Conservation (phyloP, 257 asterid species). For the Eustoma russellianum region DNA sequence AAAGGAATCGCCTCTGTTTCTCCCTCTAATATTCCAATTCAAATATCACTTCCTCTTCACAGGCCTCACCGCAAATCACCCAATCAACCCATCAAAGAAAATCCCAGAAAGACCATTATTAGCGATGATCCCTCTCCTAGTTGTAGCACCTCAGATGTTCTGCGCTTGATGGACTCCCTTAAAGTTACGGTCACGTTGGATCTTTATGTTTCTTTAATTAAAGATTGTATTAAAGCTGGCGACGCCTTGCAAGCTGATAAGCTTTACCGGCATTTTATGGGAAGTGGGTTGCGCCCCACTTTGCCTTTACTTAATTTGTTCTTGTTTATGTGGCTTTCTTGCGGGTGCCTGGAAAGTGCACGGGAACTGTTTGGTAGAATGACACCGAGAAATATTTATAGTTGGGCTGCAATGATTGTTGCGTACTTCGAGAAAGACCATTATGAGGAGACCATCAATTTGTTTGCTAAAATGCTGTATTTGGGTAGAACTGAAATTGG, state of each 20-base stretch:
- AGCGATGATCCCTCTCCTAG: slow-evolving; percentile 14
- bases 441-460: slow-evolving; percentile 18
- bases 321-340: slow-evolving; percentile 34
- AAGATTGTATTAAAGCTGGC: slow-evolving; percentile 45
- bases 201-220: slow-evolving; percentile 46
- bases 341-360: slow-evolving; percentile 34
- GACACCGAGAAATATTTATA: slow-evolving; percentile 35
- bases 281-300: slow-evolving; percentile 21
- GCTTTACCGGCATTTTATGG: slow-evolving; percentile 34
- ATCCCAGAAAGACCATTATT: slow-evolving; percentile 9
- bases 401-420: slow-evolving; percentile 61
- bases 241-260: slow-evolving; percentile 44
- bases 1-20: slow-evolving; percentile 1
- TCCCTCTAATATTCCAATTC: slow-evolving; percentile 23
- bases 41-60: slow-evolving; percentile 33
- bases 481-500: slow-evolving; percentile 15
- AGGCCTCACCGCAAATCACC: slow-evolving; percentile 36
- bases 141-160: slow-evolving; percentile 46
- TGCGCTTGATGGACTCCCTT: slow-evolving; percentile 54
- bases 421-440: slow-evolving; percentile 46
- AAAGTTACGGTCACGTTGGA: slow-evolving; percentile 37
- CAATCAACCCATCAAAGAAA: slow-evolving; percentile 15
- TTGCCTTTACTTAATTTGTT: slow-evolving; percentile 35
- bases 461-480: slow-evolving; percentile 40
- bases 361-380: slow-evolving; percentile 57